These are phyloP conservation scores for Scedosporium dehoogii DNA, from an alignment of 2,329 filamentous ascomycete genomes.

Conservation along the genomic window DNA sequence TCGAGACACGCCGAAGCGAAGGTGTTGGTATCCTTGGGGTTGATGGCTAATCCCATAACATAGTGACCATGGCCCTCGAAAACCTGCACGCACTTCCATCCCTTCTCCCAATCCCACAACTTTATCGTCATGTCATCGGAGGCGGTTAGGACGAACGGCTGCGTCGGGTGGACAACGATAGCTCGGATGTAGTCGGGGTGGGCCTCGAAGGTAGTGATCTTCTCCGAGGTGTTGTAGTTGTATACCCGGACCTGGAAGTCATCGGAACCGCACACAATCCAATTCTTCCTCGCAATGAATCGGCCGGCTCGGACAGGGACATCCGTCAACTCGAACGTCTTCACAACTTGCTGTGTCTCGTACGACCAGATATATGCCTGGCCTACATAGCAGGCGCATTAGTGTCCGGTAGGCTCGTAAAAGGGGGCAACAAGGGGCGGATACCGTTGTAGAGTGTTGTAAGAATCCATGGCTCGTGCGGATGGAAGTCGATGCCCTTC, in stretches of 20 bases:
- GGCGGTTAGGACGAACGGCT: conserved; percentile 91
- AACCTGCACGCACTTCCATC: conserved; percentile 94
- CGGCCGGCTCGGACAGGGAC: conserved; percentile 94
- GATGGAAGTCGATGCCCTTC: conserved; percentile 95
- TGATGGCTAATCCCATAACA: conserved; percentile 93
- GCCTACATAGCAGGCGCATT: conserved; percentile 38
- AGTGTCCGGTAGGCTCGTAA: background rate
- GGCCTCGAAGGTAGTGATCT: conserved; percentile 93
- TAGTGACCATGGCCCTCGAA: conserved; percentile 96
- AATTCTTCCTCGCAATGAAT: conserved; percentile 97
- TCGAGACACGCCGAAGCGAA: conserved; percentile 92
- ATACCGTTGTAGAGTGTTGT: conserved; percentile 93
- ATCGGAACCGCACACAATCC: conserved; percentile 94
- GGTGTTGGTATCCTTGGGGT: conserved; percentile 91
- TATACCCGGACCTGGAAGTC: conserved; percentile 83
- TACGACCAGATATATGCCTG: conserved; percentile 99
- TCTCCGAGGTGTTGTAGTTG: conserved; percentile 99
- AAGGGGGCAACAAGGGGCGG: conserved; percentile 1
- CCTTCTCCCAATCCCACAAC: conserved; percentile 98
- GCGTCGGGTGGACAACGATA: conserved; percentile 88
- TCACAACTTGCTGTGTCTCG: conserved; percentile 92
- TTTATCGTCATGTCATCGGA: conserved; percentile 99
- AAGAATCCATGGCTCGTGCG: conserved; percentile 91
- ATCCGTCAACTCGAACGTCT: conserved; percentile 98
- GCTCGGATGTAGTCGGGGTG: conserved; percentile 98